These are phyloP conservation scores for Leccinum variicolor DNA, from an alignment of 768 basidiomycete genomes.

Conservation along the genomic window DNA sequence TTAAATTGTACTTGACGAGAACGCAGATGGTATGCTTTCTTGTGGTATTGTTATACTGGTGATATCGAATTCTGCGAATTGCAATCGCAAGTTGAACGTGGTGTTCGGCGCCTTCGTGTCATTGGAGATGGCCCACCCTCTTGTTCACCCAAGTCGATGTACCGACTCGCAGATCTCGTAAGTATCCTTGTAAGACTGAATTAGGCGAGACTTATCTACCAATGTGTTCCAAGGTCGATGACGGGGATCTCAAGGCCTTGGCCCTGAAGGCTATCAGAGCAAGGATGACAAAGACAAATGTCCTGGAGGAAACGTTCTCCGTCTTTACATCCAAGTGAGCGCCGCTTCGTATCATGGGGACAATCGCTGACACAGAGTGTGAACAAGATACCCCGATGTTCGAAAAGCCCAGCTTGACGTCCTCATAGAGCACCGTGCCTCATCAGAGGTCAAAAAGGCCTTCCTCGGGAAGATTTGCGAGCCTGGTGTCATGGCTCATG, in stretches of 20 bases:
- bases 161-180: slow-evolving; percentile 33
- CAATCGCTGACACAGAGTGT: not conserved
- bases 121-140: slow-evolving; percentile 2
- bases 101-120: not conserved
- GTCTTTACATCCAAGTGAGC: slow-evolving; percentile 25
- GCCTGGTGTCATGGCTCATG: slow-evolving; percentile 6
- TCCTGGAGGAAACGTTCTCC: slow-evolving; percentile 28
- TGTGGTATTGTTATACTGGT: slow-evolving; percentile 27
- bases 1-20: not conserved
- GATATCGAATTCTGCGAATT: slow-evolving; percentile 14
- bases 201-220: not conserved
- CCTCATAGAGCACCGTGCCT: slow-evolving; percentile 8
- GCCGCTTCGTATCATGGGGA: not conserved
- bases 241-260: slow-evolving; percentile 15
- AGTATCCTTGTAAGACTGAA: not conserved
- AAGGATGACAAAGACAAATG: slow-evolving; percentile 16
- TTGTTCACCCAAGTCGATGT: slow-evolving; percentile 38
- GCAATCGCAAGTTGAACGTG: slow-evolving; percentile 14
- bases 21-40: slow-evolving; percentile 21
- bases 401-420: slow-evolving; percentile 14
- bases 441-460: slow-evolving; percentile 12
- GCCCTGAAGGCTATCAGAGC: slow-evolving; percentile 19
- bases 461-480: slow-evolving; percentile 10
- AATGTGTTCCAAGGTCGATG: slow-evolving; percentile 5
- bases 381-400: slow-evolving; percentile 19